Evolutionary conservation across 129 eudicot genomes (phyloP).

Genomic region (Pulicaria dysenterica): DNA sequence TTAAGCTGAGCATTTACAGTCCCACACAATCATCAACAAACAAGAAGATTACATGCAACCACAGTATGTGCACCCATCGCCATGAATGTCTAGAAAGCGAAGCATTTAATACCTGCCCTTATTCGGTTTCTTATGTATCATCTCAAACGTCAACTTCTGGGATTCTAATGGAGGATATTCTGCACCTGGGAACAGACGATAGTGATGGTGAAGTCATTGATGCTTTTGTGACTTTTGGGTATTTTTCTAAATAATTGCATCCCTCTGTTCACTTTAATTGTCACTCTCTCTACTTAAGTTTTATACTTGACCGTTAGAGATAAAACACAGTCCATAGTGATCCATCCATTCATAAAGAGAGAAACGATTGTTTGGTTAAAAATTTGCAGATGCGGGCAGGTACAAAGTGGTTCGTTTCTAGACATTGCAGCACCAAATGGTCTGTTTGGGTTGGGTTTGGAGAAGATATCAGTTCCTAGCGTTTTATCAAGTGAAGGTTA

Average conservation of each 20-base stretch:
- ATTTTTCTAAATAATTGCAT: conserved; percentile 25
- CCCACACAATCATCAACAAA: conserved; percentile 77
- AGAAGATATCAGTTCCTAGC: conserved; percentile 89
- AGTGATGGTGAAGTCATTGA: conserved; percentile 48
- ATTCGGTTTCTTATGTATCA: conserved; percentile 82
- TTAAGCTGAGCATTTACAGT: conserved; percentile 80
- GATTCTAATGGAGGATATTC: conserved; percentile 81
- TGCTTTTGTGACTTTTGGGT: conserved; percentile 88
- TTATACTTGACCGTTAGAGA: no score
- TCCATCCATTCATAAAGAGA: no score
- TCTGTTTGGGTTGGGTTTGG: conserved; percentile 82
- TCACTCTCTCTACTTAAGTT: neutral
- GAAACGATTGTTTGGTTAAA: neutral
- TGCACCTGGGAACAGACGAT: conserved; percentile 69
- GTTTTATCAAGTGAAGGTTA: conserved; percentile 71
- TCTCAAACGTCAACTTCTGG: conserved; percentile 95
- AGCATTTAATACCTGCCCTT: conserved; percentile 62
- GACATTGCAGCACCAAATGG: conserved; percentile 97
- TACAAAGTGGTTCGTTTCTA: conserved; percentile 90
- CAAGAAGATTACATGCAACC: conserved; percentile 73
- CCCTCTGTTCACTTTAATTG: neutral
- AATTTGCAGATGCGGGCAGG: conserved; percentile 86
- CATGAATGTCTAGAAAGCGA: conserved; percentile 49
- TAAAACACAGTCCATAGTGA: no score
- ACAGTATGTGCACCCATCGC: conserved; percentile 54